Evolutionary conservation across 1,139 yeast genomes (phyloP).

Genomic region (Pichia sp.): DNA sequence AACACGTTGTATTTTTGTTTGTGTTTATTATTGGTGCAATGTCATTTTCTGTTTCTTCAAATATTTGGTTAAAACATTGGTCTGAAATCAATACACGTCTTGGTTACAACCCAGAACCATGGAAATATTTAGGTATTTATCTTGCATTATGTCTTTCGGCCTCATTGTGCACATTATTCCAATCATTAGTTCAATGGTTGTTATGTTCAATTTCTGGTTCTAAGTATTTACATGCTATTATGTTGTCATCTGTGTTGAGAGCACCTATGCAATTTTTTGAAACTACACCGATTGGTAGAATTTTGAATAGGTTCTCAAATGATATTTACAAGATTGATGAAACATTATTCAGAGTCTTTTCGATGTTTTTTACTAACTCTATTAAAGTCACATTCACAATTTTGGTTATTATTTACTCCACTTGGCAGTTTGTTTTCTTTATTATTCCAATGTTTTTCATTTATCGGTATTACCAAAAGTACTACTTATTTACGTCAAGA

Average conservation of each 20-base stretch:
- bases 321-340: slow-evolving; percentile 93
- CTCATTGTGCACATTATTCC: slow-evolving; percentile 53
- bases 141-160: slow-evolving; percentile 67
- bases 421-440: slow-evolving; percentile 78
- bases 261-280: slow-evolving; percentile 98
- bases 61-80: slow-evolving; percentile 96
- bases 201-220: slow-evolving; percentile 84
- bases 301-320: slow-evolving; percentile 86
- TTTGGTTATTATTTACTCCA: slow-evolving; percentile 74
- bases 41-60: slow-evolving; percentile 56
- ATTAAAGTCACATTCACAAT: slow-evolving; percentile 76
- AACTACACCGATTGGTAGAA: slow-evolving; percentile 93
- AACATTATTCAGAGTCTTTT: slow-evolving; percentile 73
- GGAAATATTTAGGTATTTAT: slow-evolving; percentile 67
- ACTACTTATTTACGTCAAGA: slow-evolving; percentile 83
- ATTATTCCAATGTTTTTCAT: slow-evolving; percentile 64
- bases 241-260: slow-evolving; percentile 74
- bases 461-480: slow-evolving; percentile 81
- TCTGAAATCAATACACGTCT: slow-evolving; percentile 73
- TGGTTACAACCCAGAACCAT: slow-evolving; percentile 67
- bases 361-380: slow-evolving; percentile 70
- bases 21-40: slow-evolving; percentile 48
- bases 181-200: slow-evolving; percentile 70
- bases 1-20: slow-evolving; percentile 51
- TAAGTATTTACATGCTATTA: slow-evolving; percentile 62